phyloP scores from a whole-genome alignment of 2,329 filamentous ascomycete genomes.

The Alternaria arborescens region DNA sequence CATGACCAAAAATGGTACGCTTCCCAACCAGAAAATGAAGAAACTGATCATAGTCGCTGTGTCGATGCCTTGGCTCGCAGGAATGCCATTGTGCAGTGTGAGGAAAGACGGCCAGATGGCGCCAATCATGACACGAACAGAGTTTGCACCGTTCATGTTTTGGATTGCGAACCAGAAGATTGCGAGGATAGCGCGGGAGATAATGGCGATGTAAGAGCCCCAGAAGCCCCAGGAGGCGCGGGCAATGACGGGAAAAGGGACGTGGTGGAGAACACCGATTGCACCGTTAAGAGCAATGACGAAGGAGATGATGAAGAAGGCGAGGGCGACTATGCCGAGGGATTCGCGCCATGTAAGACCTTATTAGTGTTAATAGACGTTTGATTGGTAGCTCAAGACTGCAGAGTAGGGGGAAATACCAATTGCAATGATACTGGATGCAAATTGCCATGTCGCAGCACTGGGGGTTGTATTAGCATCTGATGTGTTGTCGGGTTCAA shows the following conservation, averaged over 20 bases:
- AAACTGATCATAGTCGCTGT: slow-evolving; percentile 65
- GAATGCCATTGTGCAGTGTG: slow-evolving; percentile 62
- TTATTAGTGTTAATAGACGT: slow-evolving; percentile 14
- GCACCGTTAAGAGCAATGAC: slow-evolving; percentile 70
- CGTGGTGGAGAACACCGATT: slow-evolving; percentile 56
- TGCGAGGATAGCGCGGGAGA: slow-evolving; percentile 63
- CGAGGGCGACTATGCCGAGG: slow-evolving; percentile 61
- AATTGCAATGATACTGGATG: slow-evolving; percentile 50
- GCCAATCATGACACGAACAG: slow-evolving; percentile 60
- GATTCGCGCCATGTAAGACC: slow-evolving; percentile 66
- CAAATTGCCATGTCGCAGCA: slow-evolving; percentile 63
- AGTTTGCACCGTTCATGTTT: slow-evolving; percentile 68
- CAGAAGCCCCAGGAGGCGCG: slow-evolving; percentile 67
- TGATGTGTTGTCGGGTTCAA: background rate
- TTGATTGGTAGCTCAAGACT: background rate
- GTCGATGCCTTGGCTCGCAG: slow-evolving; percentile 62
- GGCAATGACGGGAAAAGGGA: slow-evolving; percentile 65
- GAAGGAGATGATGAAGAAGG: slow-evolving; percentile 63
- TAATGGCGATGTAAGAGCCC: slow-evolving; percentile 64
- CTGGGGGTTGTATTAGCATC: slow-evolving; percentile 27
- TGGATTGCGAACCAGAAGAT: slow-evolving; percentile 73
- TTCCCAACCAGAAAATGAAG: slow-evolving; percentile 66
- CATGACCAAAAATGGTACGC: slow-evolving; percentile 65
- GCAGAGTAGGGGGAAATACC: slow-evolving; percentile 24
- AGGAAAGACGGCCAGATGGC: slow-evolving; percentile 68